Conservation (phyloP, 2,329 filamentous ascomycete species). For the Curvularia verruculosa region DNA sequence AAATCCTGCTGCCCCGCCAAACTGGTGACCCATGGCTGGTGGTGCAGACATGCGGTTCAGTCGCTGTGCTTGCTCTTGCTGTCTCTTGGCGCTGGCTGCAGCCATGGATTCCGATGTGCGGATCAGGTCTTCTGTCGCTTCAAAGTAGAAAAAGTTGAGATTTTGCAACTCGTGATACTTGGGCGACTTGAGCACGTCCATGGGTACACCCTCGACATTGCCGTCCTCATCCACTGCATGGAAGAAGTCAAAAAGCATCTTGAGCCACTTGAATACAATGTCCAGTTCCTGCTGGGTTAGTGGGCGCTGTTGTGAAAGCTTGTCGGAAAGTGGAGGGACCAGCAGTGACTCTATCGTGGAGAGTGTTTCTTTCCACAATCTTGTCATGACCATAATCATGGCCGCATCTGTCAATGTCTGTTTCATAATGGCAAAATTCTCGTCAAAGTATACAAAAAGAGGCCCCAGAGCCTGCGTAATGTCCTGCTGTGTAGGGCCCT, state of each 20-base stretch:
- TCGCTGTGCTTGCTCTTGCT: constrained; percentile 65
- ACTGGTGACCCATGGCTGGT: constrained; percentile 60
- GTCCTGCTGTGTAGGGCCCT: constrained; percentile 71
- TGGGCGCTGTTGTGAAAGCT: constrained; percentile 83
- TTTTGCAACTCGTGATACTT: constrained; percentile 98
- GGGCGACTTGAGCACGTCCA: constrained; percentile 90
- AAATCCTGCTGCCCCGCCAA: constrained; percentile 60
- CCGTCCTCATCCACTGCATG: constrained; percentile 87
- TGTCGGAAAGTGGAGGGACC: constrained; percentile 93
- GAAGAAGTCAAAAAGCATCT: constrained; percentile 92
- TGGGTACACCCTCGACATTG: constrained; percentile 84
- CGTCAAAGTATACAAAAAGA: constrained; percentile 92
- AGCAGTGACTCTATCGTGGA: constrained; percentile 88
- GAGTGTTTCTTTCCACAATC: constrained; percentile 96
- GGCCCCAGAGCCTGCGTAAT: constrained; percentile 82
- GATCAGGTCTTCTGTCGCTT: constrained; percentile 86
- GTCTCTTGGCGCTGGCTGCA: constrained; percentile 78
- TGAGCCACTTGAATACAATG: constrained; percentile 92
- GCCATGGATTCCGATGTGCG: constrained; percentile 97
- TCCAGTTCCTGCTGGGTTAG: constrained; percentile 88
- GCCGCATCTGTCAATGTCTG: constrained; percentile 90
- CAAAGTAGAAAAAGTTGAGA: constrained; percentile 98
- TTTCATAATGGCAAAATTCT: constrained; percentile 99
- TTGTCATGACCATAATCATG: constrained; percentile 99
- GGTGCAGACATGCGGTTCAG: constrained; percentile 74